phyloP scores from a whole-genome alignment of 768 basidiomycete species.

The Russula vinacea region DNA sequence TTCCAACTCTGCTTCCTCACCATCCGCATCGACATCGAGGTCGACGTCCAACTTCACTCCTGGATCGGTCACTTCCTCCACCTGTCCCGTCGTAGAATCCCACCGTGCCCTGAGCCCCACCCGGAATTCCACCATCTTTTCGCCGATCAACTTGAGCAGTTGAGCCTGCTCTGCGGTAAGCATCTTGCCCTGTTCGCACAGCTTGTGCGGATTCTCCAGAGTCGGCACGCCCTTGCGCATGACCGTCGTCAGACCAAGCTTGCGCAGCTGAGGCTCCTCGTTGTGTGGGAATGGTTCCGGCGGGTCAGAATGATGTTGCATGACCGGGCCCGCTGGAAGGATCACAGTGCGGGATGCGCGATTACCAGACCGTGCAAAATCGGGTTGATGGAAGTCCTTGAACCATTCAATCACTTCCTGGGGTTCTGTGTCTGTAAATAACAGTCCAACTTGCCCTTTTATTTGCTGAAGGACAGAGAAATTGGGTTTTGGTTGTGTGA shows the following conservation, averaged over 20 bases:
- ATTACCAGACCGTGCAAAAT: conserved; percentile 90
- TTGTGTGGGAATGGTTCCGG: conserved; percentile 93
- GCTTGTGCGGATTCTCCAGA: conserved; percentile 68
- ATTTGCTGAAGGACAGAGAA: conserved; percentile 58
- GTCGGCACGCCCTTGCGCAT: conserved; percentile 88
- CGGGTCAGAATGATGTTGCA: conserved; percentile 74
- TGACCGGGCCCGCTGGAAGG: conserved; percentile 80
- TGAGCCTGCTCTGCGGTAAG: conserved; percentile 88
- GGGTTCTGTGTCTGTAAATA: conserved; percentile 90
- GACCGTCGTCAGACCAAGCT: conserved; percentile 80
- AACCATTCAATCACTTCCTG: conserved; percentile 95
- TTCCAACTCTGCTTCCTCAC: conserved; percentile 41
- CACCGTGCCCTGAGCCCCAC: conserved; percentile 70
- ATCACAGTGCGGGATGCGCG: conserved; percentile 67
- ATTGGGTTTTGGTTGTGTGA: background rate
- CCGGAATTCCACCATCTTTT: conserved; percentile 83
- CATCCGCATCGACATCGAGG: conserved; percentile 38
- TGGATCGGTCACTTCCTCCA: conserved; percentile 54
- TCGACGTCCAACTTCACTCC: conserved; percentile 38
- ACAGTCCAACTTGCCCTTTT: conserved; percentile 89
- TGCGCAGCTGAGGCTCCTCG: conserved; percentile 94
- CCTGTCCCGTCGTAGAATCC: conserved; percentile 64
- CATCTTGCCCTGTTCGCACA: conserved; percentile 79
- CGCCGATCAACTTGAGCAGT: conserved; percentile 85
- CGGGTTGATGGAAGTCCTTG: conserved; percentile 79